phyloP scores from a whole-genome alignment of 768 basidiomycete species.

The Strobilomyces dryophilus region DNA sequence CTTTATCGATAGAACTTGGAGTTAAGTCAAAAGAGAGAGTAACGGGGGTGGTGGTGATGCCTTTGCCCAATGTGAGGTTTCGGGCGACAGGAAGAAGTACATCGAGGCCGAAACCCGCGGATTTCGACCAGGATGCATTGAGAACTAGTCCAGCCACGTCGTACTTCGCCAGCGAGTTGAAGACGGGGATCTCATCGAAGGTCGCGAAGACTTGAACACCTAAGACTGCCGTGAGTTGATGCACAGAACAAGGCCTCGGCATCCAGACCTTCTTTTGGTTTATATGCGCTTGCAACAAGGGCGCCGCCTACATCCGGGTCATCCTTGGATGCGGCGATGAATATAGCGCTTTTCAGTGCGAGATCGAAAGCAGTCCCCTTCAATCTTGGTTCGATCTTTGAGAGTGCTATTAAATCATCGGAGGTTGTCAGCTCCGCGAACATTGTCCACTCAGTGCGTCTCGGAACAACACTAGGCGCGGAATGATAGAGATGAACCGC shows the following conservation, averaged over 20 bases:
- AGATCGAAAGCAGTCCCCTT: constrained; percentile 3
- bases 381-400: constrained; percentile 1
- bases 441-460: constrained; percentile 3
- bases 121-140: background rate
- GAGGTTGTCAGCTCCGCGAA: background rate
- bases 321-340: constrained; percentile 3
- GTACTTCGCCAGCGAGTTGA: constrained; percentile 1
- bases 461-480: background rate
- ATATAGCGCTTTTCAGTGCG: background rate
- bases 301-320: background rate
- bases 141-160: constrained; percentile 2
- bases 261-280: background rate
- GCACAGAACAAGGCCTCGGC: background rate
- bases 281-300: background rate
- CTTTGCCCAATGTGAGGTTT: constrained; percentile 5
- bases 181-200: constrained; percentile 1
- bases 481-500: constrained; percentile 6
- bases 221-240: background rate
- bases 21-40: constrained; percentile 1
- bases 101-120: background rate
- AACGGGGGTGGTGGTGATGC: constrained; percentile 1
- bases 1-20: constrained; percentile 1
- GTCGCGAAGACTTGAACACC: constrained; percentile 5
- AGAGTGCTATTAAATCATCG: background rate
- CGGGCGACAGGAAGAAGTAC: constrained; percentile 3